Conservation (phyloP, 1,139 yeast genomes). For the Spathaspora sp. region DNA sequence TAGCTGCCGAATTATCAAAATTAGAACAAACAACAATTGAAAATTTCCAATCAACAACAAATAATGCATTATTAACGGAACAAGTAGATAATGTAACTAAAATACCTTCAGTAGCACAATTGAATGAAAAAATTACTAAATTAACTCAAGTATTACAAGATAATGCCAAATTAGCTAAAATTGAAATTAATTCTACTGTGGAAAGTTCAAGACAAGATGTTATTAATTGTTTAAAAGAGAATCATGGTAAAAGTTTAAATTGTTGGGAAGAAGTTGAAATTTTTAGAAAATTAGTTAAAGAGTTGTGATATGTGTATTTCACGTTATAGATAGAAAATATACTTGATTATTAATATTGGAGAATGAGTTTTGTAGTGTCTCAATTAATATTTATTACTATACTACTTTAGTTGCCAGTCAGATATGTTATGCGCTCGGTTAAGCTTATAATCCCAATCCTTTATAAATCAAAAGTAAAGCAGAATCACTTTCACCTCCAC, state of each 20-base stretch:
- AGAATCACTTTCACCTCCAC: slow-evolving; percentile 97
- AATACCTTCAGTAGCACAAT: slow-evolving; percentile 27
- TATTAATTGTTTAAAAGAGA: slow-evolving; percentile 63
- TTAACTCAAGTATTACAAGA: slow-evolving; percentile 50
- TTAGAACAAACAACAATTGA: slow-evolving; percentile 60
- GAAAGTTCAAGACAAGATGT: slow-evolving; percentile 55
- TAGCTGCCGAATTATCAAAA: slow-evolving; percentile 61
- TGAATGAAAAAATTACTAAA: slow-evolving; percentile 40
- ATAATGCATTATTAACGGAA: slow-evolving; percentile 37
- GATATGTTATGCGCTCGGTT: no score
- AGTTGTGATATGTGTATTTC: slow-evolving; percentile 15
- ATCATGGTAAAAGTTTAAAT: slow-evolving; percentile 73
- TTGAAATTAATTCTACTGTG: slow-evolving; percentile 31
- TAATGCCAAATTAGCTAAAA: slow-evolving; percentile 44
- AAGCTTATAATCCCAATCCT: slow-evolving; percentile 57
- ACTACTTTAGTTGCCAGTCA: no score
- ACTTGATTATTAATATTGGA: not conserved
- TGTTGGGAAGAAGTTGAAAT: slow-evolving; percentile 85
- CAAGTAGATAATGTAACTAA: slow-evolving; percentile 12
- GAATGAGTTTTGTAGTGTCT: no score
- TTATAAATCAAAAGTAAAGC: slow-evolving; percentile 86
- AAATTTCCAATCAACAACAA: slow-evolving; percentile 54
- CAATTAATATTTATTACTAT: no score
- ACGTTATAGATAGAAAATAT: not conserved
- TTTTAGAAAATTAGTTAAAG: slow-evolving; percentile 56